These are phyloP conservation scores for Trichosanthes truncata DNA, from an alignment of 306 rosid genomes.

Conservation along the genomic window DNA sequence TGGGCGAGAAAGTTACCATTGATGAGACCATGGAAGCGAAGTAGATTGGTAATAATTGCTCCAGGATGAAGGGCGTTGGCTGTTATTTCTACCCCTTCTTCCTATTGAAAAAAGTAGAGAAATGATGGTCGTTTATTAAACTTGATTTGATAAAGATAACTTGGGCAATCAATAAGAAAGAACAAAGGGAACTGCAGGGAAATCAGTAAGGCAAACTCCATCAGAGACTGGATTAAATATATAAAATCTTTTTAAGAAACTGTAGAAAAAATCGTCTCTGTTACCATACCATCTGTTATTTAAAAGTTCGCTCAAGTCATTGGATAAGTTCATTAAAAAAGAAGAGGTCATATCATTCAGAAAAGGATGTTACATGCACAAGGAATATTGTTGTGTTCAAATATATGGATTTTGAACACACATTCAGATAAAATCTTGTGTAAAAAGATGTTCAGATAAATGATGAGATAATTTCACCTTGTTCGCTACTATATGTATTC, in stretches of 20 bases:
- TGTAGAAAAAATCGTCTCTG: background rate
- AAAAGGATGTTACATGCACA: background rate
- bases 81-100: slow-evolving; percentile 63
- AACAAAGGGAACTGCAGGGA: background rate
- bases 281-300: background rate
- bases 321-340: background rate
- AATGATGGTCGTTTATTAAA: background rate
- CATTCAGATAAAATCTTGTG: background rate
- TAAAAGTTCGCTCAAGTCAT: background rate
- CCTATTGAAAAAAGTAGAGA: slow-evolving; percentile 29
- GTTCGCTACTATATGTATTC: background rate
- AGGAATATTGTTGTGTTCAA: background rate
- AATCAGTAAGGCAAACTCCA: background rate
- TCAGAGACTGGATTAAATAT: background rate
- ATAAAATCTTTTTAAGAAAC: background rate
- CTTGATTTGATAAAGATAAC: background rate
- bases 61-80: slow-evolving; percentile 80
- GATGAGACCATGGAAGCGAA: slow-evolving; percentile 35
- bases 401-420: background rate
- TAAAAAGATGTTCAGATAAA: background rate
- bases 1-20: slow-evolving; percentile 25
- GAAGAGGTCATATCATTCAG: background rate
- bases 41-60: slow-evolving; percentile 53
- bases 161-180: background rate
- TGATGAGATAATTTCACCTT: background rate